These are phyloP conservation scores for Beauveria sp. DNA, from an alignment of 2,329 filamentous ascomycete species.

Conservation along the genomic window DNA sequence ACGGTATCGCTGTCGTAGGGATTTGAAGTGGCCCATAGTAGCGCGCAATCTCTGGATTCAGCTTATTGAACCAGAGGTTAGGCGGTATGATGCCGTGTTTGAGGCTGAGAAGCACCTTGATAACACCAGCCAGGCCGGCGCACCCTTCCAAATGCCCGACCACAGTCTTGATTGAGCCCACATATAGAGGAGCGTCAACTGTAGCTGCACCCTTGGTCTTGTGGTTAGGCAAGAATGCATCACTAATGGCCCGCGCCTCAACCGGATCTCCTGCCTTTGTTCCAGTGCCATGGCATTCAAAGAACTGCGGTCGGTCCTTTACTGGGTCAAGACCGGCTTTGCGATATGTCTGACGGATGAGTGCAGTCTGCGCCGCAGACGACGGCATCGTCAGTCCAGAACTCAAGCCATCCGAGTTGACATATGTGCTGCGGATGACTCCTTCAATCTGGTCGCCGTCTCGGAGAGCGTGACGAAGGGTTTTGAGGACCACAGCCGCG, in stretches of 20 bases:
- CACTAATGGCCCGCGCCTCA: constrained; percentile 36
- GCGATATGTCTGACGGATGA: constrained; percentile 24
- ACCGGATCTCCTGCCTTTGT: constrained; percentile 33
- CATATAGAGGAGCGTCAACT: constrained; percentile 17
- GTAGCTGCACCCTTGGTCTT: background rate
- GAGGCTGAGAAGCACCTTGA: constrained; percentile 39
- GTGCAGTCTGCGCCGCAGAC: constrained; percentile 30
- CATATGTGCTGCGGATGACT: constrained; percentile 38
- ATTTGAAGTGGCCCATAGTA: constrained; percentile 13
- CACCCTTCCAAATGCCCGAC: constrained; percentile 41
- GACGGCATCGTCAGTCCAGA: constrained; percentile 49
- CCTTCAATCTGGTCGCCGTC: constrained; percentile 45
- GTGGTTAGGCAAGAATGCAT: background rate
- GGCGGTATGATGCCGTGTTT: constrained; percentile 37
- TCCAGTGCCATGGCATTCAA: constrained; percentile 31
- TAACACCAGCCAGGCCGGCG: constrained; percentile 37
- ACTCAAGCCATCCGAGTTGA: constrained; percentile 45
- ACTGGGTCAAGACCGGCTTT: constrained; percentile 15
- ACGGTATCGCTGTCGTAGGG: background rate
- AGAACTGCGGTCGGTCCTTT: constrained; percentile 29
- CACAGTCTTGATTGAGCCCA: constrained; percentile 39
- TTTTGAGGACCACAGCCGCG: constrained; percentile 39
- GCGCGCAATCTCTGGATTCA: constrained; percentile 33
- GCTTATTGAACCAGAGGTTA: constrained; percentile 37
- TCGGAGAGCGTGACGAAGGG: constrained; percentile 32